phyloP scores from a whole-genome alignment of 441 rosid genomes.

The Rhodomyrtus psidioides region DNA sequence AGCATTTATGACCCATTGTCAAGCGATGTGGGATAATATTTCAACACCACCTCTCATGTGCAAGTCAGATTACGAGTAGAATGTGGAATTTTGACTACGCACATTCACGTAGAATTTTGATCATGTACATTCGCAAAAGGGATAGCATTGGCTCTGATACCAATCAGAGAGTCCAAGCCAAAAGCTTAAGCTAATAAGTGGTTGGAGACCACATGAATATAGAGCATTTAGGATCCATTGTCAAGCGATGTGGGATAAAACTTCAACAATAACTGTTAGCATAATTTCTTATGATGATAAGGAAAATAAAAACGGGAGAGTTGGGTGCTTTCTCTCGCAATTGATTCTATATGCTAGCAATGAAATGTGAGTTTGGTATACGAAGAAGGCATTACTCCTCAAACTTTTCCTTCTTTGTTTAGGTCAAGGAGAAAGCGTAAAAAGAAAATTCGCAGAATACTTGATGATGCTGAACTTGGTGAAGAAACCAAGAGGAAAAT shows the following conservation, averaged over 20 bases:
- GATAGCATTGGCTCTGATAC: no score
- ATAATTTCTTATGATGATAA: neutral
- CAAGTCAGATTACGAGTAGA: no score
- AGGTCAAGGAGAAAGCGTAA: slow-evolving; percentile 65
- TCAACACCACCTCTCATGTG: no score
- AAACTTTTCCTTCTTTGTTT: slow-evolving; percentile 15
- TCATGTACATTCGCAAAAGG: no score
- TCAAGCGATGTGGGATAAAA: no score
- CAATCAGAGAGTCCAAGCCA: no score
- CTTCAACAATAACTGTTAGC: neutral
- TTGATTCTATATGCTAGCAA: neutral
- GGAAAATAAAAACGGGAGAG: neutral
- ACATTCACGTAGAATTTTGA: no score
- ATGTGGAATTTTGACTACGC: no score
- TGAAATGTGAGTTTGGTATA: neutral
- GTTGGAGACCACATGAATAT: neutral
- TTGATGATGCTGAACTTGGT: slow-evolving; percentile 99
- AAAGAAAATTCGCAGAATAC: slow-evolving; percentile 90
- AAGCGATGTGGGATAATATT: no score
- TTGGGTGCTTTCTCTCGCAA: neutral
- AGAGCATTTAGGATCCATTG: no score
- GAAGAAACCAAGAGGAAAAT: slow-evolving; percentile 97
- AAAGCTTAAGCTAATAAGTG: neutral
- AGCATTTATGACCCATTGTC: no score
- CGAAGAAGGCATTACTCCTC: slow-evolving; percentile 9